phyloP scores from a whole-genome alignment of 2,329 filamentous ascomycete species.

The Exophiala calicioides region DNA sequence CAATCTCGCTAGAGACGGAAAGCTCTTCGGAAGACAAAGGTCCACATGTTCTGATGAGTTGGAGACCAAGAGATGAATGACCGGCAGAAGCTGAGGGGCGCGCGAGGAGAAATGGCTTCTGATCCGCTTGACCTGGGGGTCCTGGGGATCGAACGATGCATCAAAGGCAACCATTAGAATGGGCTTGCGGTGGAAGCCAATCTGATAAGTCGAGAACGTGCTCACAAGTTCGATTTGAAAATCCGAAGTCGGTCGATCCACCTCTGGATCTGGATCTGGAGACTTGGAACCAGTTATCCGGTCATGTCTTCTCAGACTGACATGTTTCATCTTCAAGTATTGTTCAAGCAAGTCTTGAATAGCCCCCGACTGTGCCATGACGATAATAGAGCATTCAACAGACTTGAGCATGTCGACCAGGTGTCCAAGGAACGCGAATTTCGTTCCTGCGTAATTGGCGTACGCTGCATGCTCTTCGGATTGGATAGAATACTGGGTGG shows the following conservation, averaged over 20 bases:
- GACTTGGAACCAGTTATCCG: conserved; percentile 32
- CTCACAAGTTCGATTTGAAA: conserved; percentile 38
- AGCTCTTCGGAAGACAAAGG: conserved; percentile 41
- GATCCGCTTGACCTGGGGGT: conserved; percentile 42
- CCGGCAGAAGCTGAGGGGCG: conserved; percentile 39
- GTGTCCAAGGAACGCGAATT: conserved; percentile 48
- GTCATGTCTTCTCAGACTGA: conserved; percentile 30
- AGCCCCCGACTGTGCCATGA: conserved; percentile 40
- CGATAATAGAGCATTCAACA: conserved; percentile 42
- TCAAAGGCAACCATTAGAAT: conserved; percentile 47
- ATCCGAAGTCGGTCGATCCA: conserved; percentile 27
- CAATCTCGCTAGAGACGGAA: conserved; percentile 27
- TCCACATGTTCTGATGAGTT: conserved; percentile 51
- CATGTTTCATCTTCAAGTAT: conserved; percentile 45
- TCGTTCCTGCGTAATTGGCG: conserved; percentile 50
- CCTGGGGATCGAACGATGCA: conserved; percentile 43
- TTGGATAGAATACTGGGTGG: conserved; percentile 38
- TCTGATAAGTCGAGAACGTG: conserved; percentile 39
- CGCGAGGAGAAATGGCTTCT: conserved; percentile 39
- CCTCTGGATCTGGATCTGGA: conserved; percentile 6
- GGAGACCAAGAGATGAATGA: conserved; percentile 47
- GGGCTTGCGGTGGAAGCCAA: conserved; percentile 38
- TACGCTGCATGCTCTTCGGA: conserved; percentile 44
- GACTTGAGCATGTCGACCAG: conserved; percentile 40
- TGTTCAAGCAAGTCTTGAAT: conserved; percentile 43